A percentile compares a stretch with the other conserved stretches of the same genome.
phyloP scores from a whole-genome alignment of 2,329 filamentous ascomycete genomes.

The Neophaeococcomyces mojaviensis region DNA sequence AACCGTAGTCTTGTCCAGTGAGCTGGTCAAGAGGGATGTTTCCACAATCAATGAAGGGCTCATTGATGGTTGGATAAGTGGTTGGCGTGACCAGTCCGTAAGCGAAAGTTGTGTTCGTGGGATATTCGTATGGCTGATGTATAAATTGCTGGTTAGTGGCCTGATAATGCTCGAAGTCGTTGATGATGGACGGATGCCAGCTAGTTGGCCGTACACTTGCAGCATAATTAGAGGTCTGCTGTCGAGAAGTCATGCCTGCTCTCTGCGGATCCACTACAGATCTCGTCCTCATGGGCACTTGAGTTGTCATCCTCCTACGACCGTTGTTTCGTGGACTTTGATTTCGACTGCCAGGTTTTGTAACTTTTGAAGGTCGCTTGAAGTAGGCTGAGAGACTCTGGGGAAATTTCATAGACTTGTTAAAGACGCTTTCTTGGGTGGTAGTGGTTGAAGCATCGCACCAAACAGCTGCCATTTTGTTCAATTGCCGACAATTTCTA shows the following conservation, averaged over 20 bases:
- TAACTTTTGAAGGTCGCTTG: conserved; percentile 17
- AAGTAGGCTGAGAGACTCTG: conserved; percentile 17
- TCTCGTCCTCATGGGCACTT: conserved; percentile 14
- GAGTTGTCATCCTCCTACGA: conserved; percentile 19
- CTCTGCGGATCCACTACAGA: conserved; percentile 20
- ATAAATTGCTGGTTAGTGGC: conserved; percentile 4
- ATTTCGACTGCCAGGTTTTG: conserved; percentile 21
- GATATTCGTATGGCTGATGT: conserved; percentile 8
- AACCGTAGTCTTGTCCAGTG: conserved; percentile 7
- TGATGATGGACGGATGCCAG: conserved; percentile 20
- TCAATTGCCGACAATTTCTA: no score
- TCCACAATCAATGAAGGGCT: conserved; percentile 20
- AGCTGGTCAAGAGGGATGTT: conserved; percentile 19
- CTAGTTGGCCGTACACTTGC: conserved; percentile 18
- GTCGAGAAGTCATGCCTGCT: conserved; percentile 8
- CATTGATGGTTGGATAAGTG: conserved; percentile 16
- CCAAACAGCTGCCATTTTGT: neutral
- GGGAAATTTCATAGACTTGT: conserved; percentile 2
- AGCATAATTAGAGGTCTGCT: conserved; percentile 1
- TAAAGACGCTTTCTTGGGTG: neutral
- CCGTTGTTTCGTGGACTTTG: conserved; percentile 16
- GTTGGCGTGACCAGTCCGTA: conserved; percentile 22
- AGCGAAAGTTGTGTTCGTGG: conserved; percentile 15
- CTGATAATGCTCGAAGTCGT: conserved; percentile 7
- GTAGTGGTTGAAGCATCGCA: neutral